Base-by-base conservation (phyloP, 352 stramenopile species). In the Pythium aquatile region DNA sequence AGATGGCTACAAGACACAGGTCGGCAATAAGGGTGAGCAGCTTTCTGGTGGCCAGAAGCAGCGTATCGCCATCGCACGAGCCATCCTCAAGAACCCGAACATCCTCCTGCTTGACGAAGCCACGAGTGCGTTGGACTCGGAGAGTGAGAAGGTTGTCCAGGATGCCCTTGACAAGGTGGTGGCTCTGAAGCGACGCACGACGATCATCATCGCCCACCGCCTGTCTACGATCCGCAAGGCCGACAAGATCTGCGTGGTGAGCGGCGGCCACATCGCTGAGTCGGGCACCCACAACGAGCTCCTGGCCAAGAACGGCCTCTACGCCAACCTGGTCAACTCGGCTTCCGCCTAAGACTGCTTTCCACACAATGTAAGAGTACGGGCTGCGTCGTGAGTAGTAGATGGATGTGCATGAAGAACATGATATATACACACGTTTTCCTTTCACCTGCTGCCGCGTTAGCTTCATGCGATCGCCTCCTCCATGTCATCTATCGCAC, bases 301-400 rank as follows among this genome's bases (percentile, higher is more conserved):
- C 26, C 24, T 83, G 49, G 83, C 91, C 8, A 78, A 97, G 55
- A 75, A 84, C 29, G 74, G 71, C 16, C 62, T 78, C 2, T 97
- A 96, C 69, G 76, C 47, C 28, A 39, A 37, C 24, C 52, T 71
- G 28, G 54, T 69, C 14, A 56, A 57, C 37, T 68, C 61, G 42
- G 61, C 61, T 6, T 47, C 54, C 8, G 24, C 59, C 10, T 65
- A 52, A 37, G 16, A n/a, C 40, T 11, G 3, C 35, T 51, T 29
- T 2, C 44, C 5, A 94, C 49, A 96, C 49, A 96, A 80, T 24
- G 17, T 29, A 24, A 7, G 44, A 29, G 44, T 24, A 29, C 7
- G 17, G 24, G 13, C 26, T 11, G n/a, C 44, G 14, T 51, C 44
- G n/a, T 30, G 44, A 51, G 44, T 55, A 37, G 26, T 55, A 37